Base-by-base conservation (phyloP, 2,329 filamentous ascomycete genomes). In the Tolypocladium nubicola region DNA sequence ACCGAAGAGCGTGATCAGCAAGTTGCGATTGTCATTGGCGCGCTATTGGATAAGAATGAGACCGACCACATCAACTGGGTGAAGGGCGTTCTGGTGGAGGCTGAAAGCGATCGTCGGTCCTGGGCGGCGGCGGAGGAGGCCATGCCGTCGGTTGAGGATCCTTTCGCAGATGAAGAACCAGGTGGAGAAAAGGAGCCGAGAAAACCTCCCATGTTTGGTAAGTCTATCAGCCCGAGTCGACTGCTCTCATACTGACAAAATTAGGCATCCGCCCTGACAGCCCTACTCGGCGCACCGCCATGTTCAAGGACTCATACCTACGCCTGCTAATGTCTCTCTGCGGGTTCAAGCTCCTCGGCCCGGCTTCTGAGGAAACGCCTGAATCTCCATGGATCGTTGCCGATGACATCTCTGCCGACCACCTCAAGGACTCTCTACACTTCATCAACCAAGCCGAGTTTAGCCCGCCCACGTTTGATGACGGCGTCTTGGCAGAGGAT, bases 241-340 rank as follows among this genome's bases (percentile, higher is more conserved):
- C 61, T 63, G 5, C 4, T 45, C 9, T 11, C 23, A 37, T 50
- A 58, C 71, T 76, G 64, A 76, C 59, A 41, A 38, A 39, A 23
- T 16, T 64, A 87, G 83, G 73, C 57, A 73, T 91, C 56, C 80
- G 79, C 54, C 79, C 88, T 0, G 84, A 87, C 58, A 84, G 81
- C 47, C 83, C 88, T 52, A 78, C 82, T 53, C 83, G 85, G 45
- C 84, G 85, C 54, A 80, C 79, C 26, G 87, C 90, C 33, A 85
- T 96, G 73, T 95, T 95, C 76, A 95, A 90, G 68, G 95, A 97
- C 70, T 86, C 89, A 11, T 87, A 93, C 65, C 79, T 97, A 2
- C 87, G 92, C 39, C 83, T 97, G 1, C 80, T 99, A 4, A 87
- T 97, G 81, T 86, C 79, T 1, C 78, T 94, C 0, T 78, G 87